Conservation (phyloP, 768 basidiomycete species). For the Cystobasidium onofrii region DNA sequence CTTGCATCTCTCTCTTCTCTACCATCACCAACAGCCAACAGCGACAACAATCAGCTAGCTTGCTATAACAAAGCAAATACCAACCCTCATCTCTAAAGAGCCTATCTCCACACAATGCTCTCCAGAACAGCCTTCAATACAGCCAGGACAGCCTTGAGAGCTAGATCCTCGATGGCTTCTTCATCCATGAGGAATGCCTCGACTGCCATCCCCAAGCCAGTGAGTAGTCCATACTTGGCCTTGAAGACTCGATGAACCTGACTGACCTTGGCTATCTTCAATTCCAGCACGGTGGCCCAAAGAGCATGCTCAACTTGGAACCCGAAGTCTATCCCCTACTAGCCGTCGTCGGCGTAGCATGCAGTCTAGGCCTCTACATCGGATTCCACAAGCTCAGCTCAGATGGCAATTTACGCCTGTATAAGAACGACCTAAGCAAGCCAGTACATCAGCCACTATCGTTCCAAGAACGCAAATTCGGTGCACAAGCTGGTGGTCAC, state of each 20-base stretch:
- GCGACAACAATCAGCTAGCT: not conserved
- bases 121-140: constrained; percentile 4
- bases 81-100: not conserved
- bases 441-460: constrained; percentile 15
- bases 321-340: constrained; percentile 26
- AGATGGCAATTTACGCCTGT: constrained; percentile 4
- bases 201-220: not conserved
- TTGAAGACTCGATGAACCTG: not conserved
- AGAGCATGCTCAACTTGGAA: constrained; percentile 25
- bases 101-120: not conserved
- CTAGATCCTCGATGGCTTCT: constrained; percentile 6
- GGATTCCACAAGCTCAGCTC: constrained; percentile 13
- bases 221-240: not conserved
- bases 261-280: not conserved
- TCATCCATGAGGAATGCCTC: not conserved
- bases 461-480: constrained; percentile 22
- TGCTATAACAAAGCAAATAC: no score
- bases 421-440: not conserved
- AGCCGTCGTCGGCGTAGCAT: constrained; percentile 6
- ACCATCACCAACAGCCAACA: not conserved
- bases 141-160: not conserved
- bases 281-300: not conserved
- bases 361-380: constrained; percentile 5
- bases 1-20: not conserved
- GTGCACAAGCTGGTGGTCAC: constrained; percentile 13